Percentiles rank a stretch among this genome's conserved stretches.
phyloP scores from a whole-genome alignment of 805 yeast species.

The Metschnikowia bowlesiae region DNA sequence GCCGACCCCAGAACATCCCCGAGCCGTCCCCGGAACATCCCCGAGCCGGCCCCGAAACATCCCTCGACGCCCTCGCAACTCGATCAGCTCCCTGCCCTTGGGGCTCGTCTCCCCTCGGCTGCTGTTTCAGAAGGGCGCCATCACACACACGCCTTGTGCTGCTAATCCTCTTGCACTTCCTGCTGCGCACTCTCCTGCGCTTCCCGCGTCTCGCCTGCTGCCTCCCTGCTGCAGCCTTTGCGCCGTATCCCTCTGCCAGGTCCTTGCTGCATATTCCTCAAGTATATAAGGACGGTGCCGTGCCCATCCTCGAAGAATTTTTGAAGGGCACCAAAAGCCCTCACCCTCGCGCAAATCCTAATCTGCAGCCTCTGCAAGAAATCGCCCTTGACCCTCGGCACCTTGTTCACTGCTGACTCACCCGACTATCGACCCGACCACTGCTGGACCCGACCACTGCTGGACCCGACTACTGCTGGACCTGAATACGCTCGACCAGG shows the following conservation, averaged over 20 bases:
- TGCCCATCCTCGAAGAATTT: not conserved
- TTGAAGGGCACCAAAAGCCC: not conserved
- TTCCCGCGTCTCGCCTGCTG: not conserved
- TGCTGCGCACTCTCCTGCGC: not conserved
- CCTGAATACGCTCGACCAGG: no score
- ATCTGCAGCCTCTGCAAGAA: no score
- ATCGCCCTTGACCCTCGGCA: no score
- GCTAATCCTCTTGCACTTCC: not conserved
- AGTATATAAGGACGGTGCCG: not conserved
- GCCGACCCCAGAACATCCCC: not conserved
- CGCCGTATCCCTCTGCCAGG: not conserved
- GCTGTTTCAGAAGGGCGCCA: not conserved
- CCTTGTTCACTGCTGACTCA: no score
- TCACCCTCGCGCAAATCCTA: not conserved
- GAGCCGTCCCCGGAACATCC: not conserved
- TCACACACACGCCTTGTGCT: not conserved
- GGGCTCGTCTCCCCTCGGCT: not conserved
- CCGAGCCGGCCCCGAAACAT: not conserved
- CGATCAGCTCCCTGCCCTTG: not conserved
- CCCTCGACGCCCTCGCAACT: not conserved
- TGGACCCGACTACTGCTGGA: no score
- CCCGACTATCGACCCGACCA: no score
- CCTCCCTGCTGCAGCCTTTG: no score
- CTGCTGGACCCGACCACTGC: no score
- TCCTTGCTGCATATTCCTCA: not conserved